These are phyloP conservation scores for Secale cereale DNA, from an alignment of 176 grass and related monocot species.

Conservation along the genomic window DNA sequence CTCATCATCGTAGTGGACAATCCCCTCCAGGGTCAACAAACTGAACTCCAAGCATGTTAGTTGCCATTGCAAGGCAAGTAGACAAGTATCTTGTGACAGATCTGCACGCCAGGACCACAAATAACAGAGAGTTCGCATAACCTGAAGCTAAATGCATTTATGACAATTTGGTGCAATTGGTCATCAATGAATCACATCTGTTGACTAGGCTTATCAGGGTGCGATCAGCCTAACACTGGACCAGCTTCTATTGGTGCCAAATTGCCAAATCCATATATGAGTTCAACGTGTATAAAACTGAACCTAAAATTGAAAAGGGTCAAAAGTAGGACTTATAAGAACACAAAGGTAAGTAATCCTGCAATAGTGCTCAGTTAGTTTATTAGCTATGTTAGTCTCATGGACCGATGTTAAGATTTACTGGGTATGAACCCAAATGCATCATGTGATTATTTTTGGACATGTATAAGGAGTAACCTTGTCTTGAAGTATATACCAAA, in stretches of 20 bases:
- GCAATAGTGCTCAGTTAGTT: no score
- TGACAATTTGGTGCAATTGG: not conserved
- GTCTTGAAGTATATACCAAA: constrained; percentile 27
- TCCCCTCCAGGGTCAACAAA: constrained; percentile 44
- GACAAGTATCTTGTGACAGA: no score
- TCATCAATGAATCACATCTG: not conserved
- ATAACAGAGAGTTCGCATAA: not conserved
- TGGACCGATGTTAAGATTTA: not conserved
- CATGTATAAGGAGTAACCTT: not conserved
- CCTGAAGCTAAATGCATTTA: constrained; percentile 10
- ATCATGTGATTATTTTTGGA: not conserved
- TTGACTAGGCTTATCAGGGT: not conserved
- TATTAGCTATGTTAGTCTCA: no score
- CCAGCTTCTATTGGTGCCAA: not conserved
- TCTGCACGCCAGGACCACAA: not conserved
- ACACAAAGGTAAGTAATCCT: no score
- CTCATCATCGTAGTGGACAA: constrained; percentile 14
- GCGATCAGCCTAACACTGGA: not conserved
- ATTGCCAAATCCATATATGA: not conserved
- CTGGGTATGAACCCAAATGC: not conserved
- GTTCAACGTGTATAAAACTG: not conserved
- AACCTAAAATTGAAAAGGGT: not conserved
- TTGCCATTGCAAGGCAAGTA: constrained; percentile 16
- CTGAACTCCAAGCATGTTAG: constrained; percentile 10
- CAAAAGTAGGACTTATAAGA: not conserved